These are phyloP conservation scores for Xylariaceae sp. DNA, from an alignment of 2,329 filamentous ascomycete species.

Conservation along the genomic window DNA sequence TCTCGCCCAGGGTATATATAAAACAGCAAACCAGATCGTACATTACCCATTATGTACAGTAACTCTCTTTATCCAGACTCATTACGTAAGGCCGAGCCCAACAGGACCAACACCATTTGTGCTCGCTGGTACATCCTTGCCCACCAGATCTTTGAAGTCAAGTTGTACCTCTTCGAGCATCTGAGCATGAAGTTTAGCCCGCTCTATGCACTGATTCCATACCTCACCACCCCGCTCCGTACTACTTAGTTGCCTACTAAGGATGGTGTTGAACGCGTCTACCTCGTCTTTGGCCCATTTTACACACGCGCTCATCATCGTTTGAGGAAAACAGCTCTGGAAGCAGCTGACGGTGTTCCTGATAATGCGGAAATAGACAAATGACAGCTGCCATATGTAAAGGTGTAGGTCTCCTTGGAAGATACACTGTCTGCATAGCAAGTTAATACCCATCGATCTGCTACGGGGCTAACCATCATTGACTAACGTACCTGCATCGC, in stretches of 20 bases:
- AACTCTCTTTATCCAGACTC: neutral
- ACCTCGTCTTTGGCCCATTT: constrained; percentile 98
- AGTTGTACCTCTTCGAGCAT: constrained; percentile 86
- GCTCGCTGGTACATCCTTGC: constrained; percentile 55
- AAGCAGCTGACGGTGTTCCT: constrained; percentile 92
- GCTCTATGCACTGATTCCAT: constrained; percentile 83
- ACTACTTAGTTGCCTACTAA: constrained; percentile 85
- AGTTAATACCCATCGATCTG: constrained; percentile 31
- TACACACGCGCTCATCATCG: constrained; percentile 92
- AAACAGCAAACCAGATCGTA: neutral
- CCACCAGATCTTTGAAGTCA: constrained; percentile 86
- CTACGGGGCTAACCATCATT: neutral
- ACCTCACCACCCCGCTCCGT: constrained; percentile 77
- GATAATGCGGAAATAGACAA: constrained; percentile 94
- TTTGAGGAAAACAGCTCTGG: constrained; percentile 82
- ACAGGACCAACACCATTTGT: constrained; percentile 44
- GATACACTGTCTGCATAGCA: constrained; percentile 75
- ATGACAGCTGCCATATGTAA: constrained; percentile 95
- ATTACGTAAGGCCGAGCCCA: constrained; percentile 49
- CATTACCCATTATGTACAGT: neutral
- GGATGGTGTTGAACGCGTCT: constrained; percentile 84
- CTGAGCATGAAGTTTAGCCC: constrained; percentile 79
- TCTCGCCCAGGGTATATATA: constrained; percentile 15
- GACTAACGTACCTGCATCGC: constrained; percentile 71
- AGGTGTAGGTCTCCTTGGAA: constrained; percentile 93